These are phyloP conservation scores for Scytalidium lignicola DNA, from an alignment of 2,329 filamentous ascomycete species.

Conservation along the genomic window DNA sequence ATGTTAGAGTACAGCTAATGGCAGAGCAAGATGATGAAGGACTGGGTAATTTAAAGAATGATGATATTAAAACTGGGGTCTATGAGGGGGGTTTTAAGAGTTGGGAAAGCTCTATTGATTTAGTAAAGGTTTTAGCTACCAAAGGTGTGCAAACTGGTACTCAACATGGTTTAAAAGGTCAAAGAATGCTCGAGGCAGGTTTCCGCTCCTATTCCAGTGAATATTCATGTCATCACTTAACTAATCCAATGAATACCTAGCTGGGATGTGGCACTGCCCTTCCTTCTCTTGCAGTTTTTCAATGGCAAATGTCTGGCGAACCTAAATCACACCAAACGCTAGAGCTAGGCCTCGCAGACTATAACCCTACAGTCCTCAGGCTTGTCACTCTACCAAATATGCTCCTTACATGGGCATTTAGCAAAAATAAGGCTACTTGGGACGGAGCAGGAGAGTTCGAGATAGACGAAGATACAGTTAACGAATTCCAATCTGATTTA, in stretches of 20 bases:
- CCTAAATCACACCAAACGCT: slow-evolving; percentile 26
- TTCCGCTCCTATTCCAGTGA: too few relatives aligned
- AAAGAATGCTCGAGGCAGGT: slow-evolving; percentile 26
- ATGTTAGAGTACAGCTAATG: slow-evolving; percentile 77
- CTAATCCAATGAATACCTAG: slow-evolving; percentile 37
- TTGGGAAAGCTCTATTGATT: slow-evolving; percentile 80
- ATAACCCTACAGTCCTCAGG: slow-evolving; percentile 72
- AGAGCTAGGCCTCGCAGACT: slow-evolving; percentile 68
- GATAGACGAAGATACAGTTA: slow-evolving; percentile 41
- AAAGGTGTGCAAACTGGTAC: background rate
- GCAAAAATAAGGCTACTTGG: slow-evolving; percentile 13
- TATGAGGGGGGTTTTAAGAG: slow-evolving; percentile 89
- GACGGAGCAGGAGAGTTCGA: slow-evolving; percentile 28
- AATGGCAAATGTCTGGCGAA: slow-evolving; percentile 41
- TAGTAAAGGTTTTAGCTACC: slow-evolving; percentile 55
- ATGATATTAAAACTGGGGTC: slow-evolving; percentile 74
- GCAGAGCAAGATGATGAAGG: slow-evolving; percentile 55
- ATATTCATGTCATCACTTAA: too few relatives aligned
- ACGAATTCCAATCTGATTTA: slow-evolving; percentile 54
- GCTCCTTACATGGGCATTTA: slow-evolving; percentile 57
- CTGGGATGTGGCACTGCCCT: slow-evolving; percentile 76
- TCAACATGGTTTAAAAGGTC: background rate
- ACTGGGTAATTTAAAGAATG: slow-evolving; percentile 52
- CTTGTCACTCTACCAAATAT: slow-evolving; percentile 78
- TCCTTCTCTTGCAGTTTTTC: slow-evolving; percentile 66